Evolutionary conservation across 441 rosid genomes (phyloP), one percentile per base, ranked within the genome.

Genomic region (Melastoma candidum): DNA sequence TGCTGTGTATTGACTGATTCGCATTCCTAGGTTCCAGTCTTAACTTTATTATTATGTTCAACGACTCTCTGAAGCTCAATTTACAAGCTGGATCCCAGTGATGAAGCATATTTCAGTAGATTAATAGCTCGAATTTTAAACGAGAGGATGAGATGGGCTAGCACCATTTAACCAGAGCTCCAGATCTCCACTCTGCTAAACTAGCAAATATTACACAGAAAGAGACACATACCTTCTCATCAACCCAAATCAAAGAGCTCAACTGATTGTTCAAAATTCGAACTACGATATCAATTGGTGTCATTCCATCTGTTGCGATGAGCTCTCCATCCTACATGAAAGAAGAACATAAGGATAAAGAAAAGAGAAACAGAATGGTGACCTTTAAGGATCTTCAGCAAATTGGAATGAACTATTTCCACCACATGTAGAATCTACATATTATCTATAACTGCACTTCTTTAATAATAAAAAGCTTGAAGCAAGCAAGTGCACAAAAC

Each of bases 231-330:
- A 92, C 98, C 86, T 93, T 93, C 71, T 93, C 98, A 64, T 93
- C 98, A 52, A 93, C 81, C 97, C 95, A 88, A 92, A 88, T 84
- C 48, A 93, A 74, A 61, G 98, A 93, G 64, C 95, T 84, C 13
- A 93, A 78, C 77, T 93, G 98, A 74, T 93, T 93, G 80, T 93
- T 93, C 60, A 93, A 74, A 73, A 93, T 88, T 51, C 80, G 74
- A 45, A 85, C 95, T 45, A 92, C 95, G 69, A 75, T 80, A 67
- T 93, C 98, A 56, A 93, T 57, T 41, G 98, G 97, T 71, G 81
- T 74, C 95, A 84, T 86, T 64, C 86, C 84, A 51, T 84, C 95
- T 26, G 83, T 52, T 22, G 84, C 69, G 56, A 82, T 93, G 17
- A 84, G 82, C 58, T 84, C 97, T 60, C 95, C 98, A 43, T 95